A percentile compares a stretch with the other conserved stretches of the same genome.
These are phyloP conservation scores for Penicillium olsonii DNA, from an alignment of 2,329 filamentous ascomycete species.

Conservation along the genomic window DNA sequence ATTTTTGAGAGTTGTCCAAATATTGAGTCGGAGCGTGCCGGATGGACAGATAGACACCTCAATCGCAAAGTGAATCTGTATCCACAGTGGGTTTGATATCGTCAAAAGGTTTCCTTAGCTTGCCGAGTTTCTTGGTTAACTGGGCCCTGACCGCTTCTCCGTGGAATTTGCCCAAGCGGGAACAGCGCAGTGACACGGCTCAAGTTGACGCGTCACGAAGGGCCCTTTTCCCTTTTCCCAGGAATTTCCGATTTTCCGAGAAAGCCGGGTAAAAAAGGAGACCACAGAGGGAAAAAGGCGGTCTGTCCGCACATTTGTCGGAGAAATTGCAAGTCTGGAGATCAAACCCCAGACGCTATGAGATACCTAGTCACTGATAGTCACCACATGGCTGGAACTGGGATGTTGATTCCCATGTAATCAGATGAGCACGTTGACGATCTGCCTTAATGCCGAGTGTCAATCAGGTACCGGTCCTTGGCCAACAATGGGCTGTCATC, in stretches of 20 bases:
- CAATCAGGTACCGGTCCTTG: slow-evolving; percentile 17
- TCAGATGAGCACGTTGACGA: slow-evolving; percentile 15
- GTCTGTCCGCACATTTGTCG: slow-evolving; percentile 11
- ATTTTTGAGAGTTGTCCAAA: neutral
- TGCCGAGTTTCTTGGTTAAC: neutral
- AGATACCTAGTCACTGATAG: neutral
- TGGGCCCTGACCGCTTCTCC: slow-evolving; percentile 18
- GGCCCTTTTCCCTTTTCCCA: neutral
- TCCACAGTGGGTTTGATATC: neutral
- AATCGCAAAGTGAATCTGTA: slow-evolving; percentile 8
- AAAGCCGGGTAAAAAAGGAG: slow-evolving; percentile 17
- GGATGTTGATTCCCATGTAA: neutral
- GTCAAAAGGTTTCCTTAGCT: neutral
- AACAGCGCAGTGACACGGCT: slow-evolving; percentile 19
- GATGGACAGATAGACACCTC: slow-evolving; percentile 19
- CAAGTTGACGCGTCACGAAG: slow-evolving; percentile 17
- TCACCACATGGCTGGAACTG: slow-evolving; percentile 3
- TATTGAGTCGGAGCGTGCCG: slow-evolving; percentile 20
- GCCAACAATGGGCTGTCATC: slow-evolving; percentile 30
- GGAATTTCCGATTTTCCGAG: slow-evolving; percentile 16
- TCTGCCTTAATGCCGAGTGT: slow-evolving; percentile 14
- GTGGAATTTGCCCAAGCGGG: slow-evolving; percentile 3
- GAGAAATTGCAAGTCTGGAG: slow-evolving; percentile 9
- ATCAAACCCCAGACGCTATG: slow-evolving; percentile 3
- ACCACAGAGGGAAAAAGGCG: slow-evolving; percentile 5